phyloP scores from a whole-genome alignment of 805 yeast species.

The Teunomyces barrocoloradensis region DNA sequence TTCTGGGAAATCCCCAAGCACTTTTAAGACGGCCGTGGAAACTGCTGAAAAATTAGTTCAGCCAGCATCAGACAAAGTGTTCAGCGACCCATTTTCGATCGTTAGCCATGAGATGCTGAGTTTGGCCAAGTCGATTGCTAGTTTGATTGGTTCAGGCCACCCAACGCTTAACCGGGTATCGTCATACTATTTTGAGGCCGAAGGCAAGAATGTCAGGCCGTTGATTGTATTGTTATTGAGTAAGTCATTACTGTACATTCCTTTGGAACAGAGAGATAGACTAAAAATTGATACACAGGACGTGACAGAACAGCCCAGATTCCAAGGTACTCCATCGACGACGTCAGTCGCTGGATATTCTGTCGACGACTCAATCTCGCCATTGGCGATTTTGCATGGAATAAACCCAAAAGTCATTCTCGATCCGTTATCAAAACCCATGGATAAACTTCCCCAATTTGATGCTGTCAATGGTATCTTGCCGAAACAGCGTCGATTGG shows the following conservation, averaged over 20 bases:
- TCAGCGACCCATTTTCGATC: conserved; percentile 82
- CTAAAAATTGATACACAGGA: conserved; percentile 60
- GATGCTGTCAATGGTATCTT: conserved; percentile 70
- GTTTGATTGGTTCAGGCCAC: conserved; percentile 87
- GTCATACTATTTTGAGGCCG: conserved; percentile 93
- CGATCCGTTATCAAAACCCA: conserved; percentile 81
- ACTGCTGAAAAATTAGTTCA: conserved; percentile 75
- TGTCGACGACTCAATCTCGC: conserved; percentile 66
- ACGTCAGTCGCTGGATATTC: conserved; percentile 60
- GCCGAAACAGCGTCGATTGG: conserved; percentile 92
- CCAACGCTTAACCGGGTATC: conserved; percentile 90
- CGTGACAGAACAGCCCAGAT: conserved; percentile 64
- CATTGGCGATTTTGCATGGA: conserved; percentile 81
- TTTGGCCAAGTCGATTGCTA: conserved; percentile 82
- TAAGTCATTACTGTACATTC: conserved; percentile 76
- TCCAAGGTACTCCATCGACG: conserved; percentile 52
- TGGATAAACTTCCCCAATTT: conserved; percentile 62
- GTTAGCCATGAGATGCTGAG: conserved; percentile 93
- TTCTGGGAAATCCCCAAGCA: conserved; percentile 1
- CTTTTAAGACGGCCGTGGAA: conserved; percentile 55
- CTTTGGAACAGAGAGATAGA: conserved; percentile 63
- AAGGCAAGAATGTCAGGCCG: conserved; percentile 95
- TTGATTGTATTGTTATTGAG: conserved; percentile 79
- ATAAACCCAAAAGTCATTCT: conserved; percentile 80
- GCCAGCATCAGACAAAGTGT: conserved; percentile 45